phyloP scores from a whole-genome alignment of 768 basidiomycete species.

The Trichaptum fuscoviolaceum region DNA sequence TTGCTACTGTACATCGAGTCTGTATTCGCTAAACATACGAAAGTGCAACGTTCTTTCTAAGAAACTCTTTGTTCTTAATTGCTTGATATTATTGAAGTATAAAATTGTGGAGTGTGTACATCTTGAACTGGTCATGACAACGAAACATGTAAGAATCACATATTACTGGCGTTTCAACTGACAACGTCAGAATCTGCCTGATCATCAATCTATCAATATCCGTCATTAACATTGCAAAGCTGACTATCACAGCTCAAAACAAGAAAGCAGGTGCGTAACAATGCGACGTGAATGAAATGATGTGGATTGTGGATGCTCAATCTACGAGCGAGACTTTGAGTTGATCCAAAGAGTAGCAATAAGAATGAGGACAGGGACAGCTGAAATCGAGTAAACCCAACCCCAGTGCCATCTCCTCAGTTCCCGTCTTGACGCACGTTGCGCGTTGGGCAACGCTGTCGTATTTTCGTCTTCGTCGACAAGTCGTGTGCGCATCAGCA shows the following conservation, averaged over 20 bases:
- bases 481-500: conserved; percentile 59
- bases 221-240: background rate
- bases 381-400: conserved; percentile 28
- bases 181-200: background rate
- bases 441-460: background rate
- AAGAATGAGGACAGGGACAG: conserved; percentile 25
- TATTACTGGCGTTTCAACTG: background rate
- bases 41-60: background rate
- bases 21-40: background rate
- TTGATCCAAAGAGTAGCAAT: conserved; percentile 4
- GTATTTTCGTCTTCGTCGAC: conserved; percentile 28
- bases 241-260: background rate
- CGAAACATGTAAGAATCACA: too few species aligned
- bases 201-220: background rate
- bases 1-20: background rate
- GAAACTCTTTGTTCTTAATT: background rate
- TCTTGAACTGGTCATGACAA: background rate
- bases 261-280: background rate
- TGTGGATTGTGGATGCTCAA: background rate
- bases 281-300: background rate
- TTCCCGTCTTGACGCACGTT: background rate
- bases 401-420: conserved; percentile 26
- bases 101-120: background rate
- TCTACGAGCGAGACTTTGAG: background rate
- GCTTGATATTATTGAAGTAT: background rate